Conservation (phyloP, 2,329 filamentous ascomycete genomes). For the Paramyrothecium roridum region DNA sequence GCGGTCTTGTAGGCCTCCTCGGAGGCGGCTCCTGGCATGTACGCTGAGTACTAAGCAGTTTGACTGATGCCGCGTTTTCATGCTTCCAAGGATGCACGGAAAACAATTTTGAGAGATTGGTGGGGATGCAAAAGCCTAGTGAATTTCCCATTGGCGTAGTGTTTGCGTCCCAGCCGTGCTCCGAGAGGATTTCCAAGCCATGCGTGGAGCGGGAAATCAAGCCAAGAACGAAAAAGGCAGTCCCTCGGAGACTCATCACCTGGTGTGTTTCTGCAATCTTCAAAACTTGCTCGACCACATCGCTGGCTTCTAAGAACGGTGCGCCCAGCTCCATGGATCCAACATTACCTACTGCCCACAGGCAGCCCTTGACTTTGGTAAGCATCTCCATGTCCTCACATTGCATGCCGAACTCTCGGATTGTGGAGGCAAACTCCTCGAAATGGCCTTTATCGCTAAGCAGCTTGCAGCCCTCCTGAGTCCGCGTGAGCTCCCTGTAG, state of each 20-base stretch:
- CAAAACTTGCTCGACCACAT: conserved; percentile 85
- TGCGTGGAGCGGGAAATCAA: conserved; percentile 89
- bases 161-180: conserved; percentile 90
- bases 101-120: conserved; percentile 74
- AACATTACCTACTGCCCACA: conserved; percentile 98
- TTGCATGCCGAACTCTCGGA: conserved; percentile 82
- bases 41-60: conserved; percentile 48
- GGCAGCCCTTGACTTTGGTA: conserved; percentile 90
- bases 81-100: conserved; percentile 62
- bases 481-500: conserved; percentile 91
- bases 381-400: conserved; percentile 81
- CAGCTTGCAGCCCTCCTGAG: conserved; percentile 85
- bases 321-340: conserved; percentile 97
- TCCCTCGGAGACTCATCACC: conserved; percentile 90
- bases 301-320: conserved; percentile 84
- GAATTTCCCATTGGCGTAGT: conserved; percentile 79
- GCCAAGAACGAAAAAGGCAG: conserved; percentile 93
- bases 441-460: conserved; percentile 94
- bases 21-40: conserved; percentile 46
- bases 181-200: conserved; percentile 85
- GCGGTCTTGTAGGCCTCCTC: conserved; percentile 34
- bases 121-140: conserved; percentile 82
- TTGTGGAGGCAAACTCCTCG: conserved; percentile 85
- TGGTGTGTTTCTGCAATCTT: conserved; percentile 83
- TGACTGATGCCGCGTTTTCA: conserved; percentile 42